Evolutionary conservation across 2,329 filamentous ascomycete species (phyloP), one percentile per base, ranked within the genome.

Genomic region (Colletotrichum tabaci): DNA sequence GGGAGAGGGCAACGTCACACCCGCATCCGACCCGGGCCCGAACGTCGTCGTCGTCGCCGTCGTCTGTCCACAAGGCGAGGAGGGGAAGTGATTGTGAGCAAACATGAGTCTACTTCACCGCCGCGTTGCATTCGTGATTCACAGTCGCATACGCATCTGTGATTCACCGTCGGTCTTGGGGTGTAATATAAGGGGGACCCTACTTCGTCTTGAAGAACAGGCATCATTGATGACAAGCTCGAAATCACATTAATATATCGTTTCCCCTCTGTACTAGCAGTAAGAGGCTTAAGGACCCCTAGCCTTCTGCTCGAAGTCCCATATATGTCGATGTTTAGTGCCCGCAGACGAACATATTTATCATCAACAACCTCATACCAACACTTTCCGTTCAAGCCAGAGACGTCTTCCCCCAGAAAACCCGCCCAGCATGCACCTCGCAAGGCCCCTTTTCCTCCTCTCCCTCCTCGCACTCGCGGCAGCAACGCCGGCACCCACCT

Each of bases 21-120:
- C 66, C 66, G 61, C n/a, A 69, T 12, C 61, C 61, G 61, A 60
- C 52, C 53, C 66, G 53, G 38, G n/a, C 62, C 23, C 44, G 44
- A 69, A 46, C 56, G 13, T 30, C 40, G 40, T 40, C 46, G 26
- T 40, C 12, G 30, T 30, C 7, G 30, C 7, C 30, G 30, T 30
- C 42, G n/a, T 21, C 13, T 38, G 21, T 35, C 23, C 30, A 8
- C 26, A 30, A 15, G 18, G 38, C 10, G 52, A 23, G 15, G 30
- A 15, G 5, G 3, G 18, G 18, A 18, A 4, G 53, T 23, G 53
- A n/a, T n/a, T 57, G 23, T 18, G 53, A 40, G 61, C 53, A 69
- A 50, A 66, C 46, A 52, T 58, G 18, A 65, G 40, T 18, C 10
- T 13, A 40, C 46, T 52, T 7, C n/a, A 53, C 30, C 30, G 30